Conservation (phyloP, 768 basidiomycete species). For the Suillus subaureus region DNA sequence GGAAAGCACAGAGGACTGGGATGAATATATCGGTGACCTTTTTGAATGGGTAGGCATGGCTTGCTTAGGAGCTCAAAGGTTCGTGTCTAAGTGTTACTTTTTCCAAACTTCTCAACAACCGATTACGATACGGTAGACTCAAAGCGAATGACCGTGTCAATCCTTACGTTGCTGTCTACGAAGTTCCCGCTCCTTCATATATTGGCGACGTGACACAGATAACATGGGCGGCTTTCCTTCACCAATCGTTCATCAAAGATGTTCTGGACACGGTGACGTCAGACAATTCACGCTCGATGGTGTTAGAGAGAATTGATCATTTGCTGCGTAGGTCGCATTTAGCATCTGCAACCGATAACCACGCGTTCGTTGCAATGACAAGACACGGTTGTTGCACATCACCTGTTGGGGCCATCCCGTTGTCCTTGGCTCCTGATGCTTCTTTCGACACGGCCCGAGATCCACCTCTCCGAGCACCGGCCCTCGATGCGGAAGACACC, state of each 20-base stretch:
- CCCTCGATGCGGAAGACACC: conserved; percentile 55
- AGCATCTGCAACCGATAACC: conserved; percentile 14
- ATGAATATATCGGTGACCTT: conserved; percentile 43
- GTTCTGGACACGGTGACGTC: conserved; percentile 49
- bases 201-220: conserved; percentile 54
- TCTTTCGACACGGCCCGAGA: conserved; percentile 21
- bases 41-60: conserved; percentile 82
- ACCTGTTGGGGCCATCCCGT: conserved; percentile 56
- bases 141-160: conserved; percentile 64
- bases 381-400: conserved; percentile 45
- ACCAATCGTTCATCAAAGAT: conserved; percentile 51
- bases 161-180: conserved; percentile 70
- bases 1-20: conserved; percentile 53
- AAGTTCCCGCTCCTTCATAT: conserved; percentile 46
- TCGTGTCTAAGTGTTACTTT: conserved; percentile 11
- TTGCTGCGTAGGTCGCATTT: conserved; percentile 1
- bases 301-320: conserved; percentile 14
- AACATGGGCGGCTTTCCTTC: conserved; percentile 62
- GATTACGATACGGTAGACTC: conserved; percentile 42
- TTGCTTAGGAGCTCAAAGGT: conserved; percentile 68
- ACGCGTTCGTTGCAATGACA: conserved; percentile 45
- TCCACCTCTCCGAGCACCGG: conserved; percentile 43
- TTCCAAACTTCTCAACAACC: not conserved
- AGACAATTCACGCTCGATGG: conserved; percentile 8
- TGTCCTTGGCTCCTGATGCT: conserved; percentile 14